Evolutionary conservation across 805 yeast species (phyloP).

Genomic region (Spathaspora girioi): DNA sequence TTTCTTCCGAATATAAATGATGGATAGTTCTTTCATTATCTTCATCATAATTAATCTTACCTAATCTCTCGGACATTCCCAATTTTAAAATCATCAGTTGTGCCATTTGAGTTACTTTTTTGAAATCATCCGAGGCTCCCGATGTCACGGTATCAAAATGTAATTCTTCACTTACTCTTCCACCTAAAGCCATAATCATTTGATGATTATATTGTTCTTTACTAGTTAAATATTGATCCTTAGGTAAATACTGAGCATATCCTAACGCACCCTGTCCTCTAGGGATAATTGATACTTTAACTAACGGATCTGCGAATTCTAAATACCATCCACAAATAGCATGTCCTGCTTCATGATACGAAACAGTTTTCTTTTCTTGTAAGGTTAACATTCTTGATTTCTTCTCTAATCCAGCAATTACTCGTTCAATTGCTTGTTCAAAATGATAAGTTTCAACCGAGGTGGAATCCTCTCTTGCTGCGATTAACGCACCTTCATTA

Average conservation of each 20-base stretch:
- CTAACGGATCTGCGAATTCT: conserved; percentile 82
- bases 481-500: conserved; percentile 91
- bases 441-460: conserved; percentile 68
- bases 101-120: conserved; percentile 86
- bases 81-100: conserved; percentile 82
- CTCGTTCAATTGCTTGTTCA: conserved; percentile 91
- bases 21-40: conserved; percentile 48
- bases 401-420: conserved; percentile 90
- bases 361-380: conserved; percentile 80
- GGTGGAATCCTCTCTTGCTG: conserved; percentile 72
- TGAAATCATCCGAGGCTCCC: conserved; percentile 92
- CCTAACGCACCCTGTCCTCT: conserved; percentile 94
- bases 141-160: conserved; percentile 85
- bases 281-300: conserved; percentile 92
- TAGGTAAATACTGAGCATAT: conserved; percentile 93
- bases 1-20: conserved; percentile 69
- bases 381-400: conserved; percentile 74
- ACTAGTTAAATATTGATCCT: conserved; percentile 76
- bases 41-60: conserved; percentile 57
- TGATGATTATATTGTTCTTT: conserved; percentile 75
- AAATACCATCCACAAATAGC: conserved; percentile 95
- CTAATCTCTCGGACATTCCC: conserved; percentile 85
- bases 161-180: conserved; percentile 86
- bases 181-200: conserved; percentile 94
- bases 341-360: conserved; percentile 96